Percentiles rank a stretch among this genome's conserved stretches.
Conservation (phyloP, 176 grass and related monocot genomes). For the Carex pumila region DNA sequence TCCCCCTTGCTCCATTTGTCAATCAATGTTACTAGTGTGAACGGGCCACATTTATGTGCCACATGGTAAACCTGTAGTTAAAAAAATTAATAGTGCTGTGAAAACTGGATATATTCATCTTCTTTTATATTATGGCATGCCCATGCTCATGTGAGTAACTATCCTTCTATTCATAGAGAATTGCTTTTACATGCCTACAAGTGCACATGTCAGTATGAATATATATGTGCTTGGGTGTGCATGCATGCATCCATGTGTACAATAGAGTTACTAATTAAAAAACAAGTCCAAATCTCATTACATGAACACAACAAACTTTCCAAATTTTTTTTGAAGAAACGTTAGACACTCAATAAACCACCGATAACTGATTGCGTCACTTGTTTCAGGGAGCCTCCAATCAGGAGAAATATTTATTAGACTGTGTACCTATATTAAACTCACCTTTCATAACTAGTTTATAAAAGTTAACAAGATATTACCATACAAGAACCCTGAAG, state of each 20-base stretch:
- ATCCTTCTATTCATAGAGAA: not conserved
- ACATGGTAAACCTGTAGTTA: constrained; percentile 72
- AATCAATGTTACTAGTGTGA: constrained; percentile 67
- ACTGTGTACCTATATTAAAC: not conserved
- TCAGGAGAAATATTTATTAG: not conserved
- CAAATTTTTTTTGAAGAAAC: not conserved
- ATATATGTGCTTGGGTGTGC: not conserved
- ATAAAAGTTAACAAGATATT: constrained; percentile 21
- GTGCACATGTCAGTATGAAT: not conserved
- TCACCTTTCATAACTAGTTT: not conserved
- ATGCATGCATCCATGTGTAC: not conserved
- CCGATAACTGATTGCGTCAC: not conserved
- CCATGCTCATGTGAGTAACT: not conserved
- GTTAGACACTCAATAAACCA: not conserved
- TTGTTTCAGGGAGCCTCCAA: not conserved
- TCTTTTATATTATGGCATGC: not conserved
- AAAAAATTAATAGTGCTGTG: not conserved
- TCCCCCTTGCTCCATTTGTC: constrained; percentile 57
- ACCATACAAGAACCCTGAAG: constrained; percentile 88
- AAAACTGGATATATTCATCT: not conserved
- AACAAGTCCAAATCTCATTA: not conserved
- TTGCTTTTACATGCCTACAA: not conserved
- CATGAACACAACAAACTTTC: not conserved
- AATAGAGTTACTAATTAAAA: not conserved
- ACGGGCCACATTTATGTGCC: constrained; percentile 68